Evolutionary conservation across 1,139 yeast genomes (phyloP), one percentile per base, ranked within the genome.

Genomic region (Saccharomyces hybrid): DNA sequence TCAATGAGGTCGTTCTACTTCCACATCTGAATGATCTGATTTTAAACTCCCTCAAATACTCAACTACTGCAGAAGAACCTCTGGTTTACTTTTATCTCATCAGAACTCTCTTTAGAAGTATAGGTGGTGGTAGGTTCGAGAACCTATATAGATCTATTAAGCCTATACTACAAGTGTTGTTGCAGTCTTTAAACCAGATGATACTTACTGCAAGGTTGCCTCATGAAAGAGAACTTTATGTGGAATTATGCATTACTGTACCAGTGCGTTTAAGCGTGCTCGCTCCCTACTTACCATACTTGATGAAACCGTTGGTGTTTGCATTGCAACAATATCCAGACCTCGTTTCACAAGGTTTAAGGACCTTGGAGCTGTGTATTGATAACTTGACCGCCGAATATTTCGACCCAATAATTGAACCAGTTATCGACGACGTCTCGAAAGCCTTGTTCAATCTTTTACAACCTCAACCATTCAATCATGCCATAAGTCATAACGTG

Each of bases 51-150:
- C 75, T 95, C 69, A 84, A 84, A 58, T 77, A 83, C 52, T 85
- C 97, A 0, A 87, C 97, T 1, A 82, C 83, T n/a, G 89, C 97
- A 0, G 88, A 88, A 62, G 97, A 91, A 67, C 97, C 99, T 2
- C 79, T 88, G 42, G 89, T 89, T 1, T 93, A 90, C 68, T 90
- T 95, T 59, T 88, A 90, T 65, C 75, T 95, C 64, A 86, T 95
- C 21, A 78, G 98, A 65, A 88, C 96, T 0, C 74, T 95, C 51
- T 95, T 95, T 75, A 78, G 99, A 69, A 88, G 96, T 66, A 91
- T 95, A 49, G 95, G 97, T 49, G 98, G 99, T 50, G 99, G 98
- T 3, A 78, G 97, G 58, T 91, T 91, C 69, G 99, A 93, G 70
- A 83, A 85, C 56, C 76, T 95, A 28, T 93, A 93, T 73, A 88